Evolutionary conservation across 208 protist genomes (phyloP).

Genomic region (Trypanosoma platydactyli): DNA sequence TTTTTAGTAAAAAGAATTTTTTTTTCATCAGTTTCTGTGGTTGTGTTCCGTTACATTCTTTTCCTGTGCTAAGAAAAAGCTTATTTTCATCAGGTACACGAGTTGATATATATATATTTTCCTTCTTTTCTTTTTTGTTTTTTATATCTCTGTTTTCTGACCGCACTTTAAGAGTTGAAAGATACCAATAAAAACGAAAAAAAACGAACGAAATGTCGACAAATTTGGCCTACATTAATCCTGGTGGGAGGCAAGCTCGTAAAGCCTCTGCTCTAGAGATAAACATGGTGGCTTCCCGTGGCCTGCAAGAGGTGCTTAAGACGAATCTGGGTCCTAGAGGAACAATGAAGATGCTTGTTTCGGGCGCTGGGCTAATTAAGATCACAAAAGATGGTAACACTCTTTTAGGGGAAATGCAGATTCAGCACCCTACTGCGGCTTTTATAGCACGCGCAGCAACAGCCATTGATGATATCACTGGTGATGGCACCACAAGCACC

Average conservation of each 20-base stretch:
- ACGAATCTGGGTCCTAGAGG: constrained; percentile 99
- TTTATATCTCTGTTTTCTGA: constrained; percentile 17
- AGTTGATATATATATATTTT: too few species aligned
- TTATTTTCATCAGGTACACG: too few species aligned
- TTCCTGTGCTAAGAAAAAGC: too few species aligned
- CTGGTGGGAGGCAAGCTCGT: constrained; percentile 77
- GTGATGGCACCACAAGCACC: constrained; percentile 99
- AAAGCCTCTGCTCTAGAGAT: constrained; percentile 94
- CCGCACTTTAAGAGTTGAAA: constrained; percentile 18
- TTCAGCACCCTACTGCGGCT: constrained; percentile 99
- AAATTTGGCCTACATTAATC: constrained; percentile 91
- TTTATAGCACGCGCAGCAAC: constrained; percentile 99
- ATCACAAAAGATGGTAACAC: constrained; percentile 99
- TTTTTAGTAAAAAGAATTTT: constrained; percentile 16
- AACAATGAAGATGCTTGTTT: constrained; percentile 99
- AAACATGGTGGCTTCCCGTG: constrained; percentile 98
- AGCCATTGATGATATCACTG: constrained; percentile 99
- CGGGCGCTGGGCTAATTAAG: constrained; percentile 98
- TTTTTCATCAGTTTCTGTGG: constrained; percentile 20
- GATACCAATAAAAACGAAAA: constrained; percentile 6
- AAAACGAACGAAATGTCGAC: constrained; percentile 41
- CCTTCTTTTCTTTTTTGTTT: constrained; percentile 15
- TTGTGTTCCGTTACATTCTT: too few species aligned
- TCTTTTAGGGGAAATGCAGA: constrained; percentile 99
- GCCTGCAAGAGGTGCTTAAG: constrained; percentile 98